Base-by-base conservation (phyloP, 192 early-diverging fungal species). In the Entophlyctis luteolus region DNA sequence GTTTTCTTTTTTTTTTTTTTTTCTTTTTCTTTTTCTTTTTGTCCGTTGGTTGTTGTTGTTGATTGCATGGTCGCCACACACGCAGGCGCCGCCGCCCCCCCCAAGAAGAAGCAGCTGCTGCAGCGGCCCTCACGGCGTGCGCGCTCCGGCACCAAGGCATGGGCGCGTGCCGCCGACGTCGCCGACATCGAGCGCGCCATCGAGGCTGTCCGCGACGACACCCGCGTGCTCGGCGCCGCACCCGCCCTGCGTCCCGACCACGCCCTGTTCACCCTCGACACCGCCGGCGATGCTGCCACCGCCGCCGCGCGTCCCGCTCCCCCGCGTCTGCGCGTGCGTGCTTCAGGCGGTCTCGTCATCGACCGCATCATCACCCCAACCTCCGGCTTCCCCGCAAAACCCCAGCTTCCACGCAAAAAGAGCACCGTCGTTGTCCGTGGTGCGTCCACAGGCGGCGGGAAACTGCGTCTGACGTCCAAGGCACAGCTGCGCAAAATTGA, bases 161-260 rank as follows among this genome's bases (percentile, higher is more conserved):
- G 94, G 94, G 85, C 90, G 68, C 93, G 92, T 72, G 94, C 96
- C 62, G 87, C 95, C 42, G 92, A 98, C 63, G 80, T 93, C 48
- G 68, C 65, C 0, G 88, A 89, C 32, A 79, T 95, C 31, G 94
- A 98, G 69, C 72, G 81, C 31, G 82, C 77, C 10, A 82, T 97
- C 45, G 84, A 80, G 33, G 76, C 84, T 49, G 54, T 78, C 46
- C 39, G 83, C 42, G 79, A 77, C 28, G 91, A 93, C 72, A 92
- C 58, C 53, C 53, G 23, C 47, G 39, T n/a, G 8, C n/a, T 42
- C 47, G 50, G 62, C 22, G 48, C 62, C 8, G 48, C 62, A 22
- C 34, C 68, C 81, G 88, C 68, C 79, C 83, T 18, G 77, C 83
- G 68, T 70, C 83, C 54, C 75, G 81, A 55, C 59, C 80, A 82